phyloP scores from a whole-genome alignment of 768 basidiomycete genomes.

The Pleurotus tuoliensis region DNA sequence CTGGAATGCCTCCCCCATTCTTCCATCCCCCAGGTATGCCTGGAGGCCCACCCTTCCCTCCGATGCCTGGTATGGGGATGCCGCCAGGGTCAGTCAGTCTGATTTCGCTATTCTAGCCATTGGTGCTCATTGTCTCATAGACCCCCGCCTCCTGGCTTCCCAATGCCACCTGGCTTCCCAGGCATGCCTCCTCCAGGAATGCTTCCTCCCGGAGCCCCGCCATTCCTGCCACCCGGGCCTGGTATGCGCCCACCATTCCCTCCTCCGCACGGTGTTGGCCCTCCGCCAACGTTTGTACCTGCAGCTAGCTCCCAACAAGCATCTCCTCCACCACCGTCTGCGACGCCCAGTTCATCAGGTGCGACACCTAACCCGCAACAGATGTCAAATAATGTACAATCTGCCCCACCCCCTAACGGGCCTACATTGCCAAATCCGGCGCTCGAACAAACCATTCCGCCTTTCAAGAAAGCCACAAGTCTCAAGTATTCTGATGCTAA shows the following conservation, averaged over 20 bases:
- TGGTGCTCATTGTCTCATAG: slow-evolving; percentile 20
- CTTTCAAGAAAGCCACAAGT: slow-evolving; percentile 72
- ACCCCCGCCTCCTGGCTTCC: slow-evolving; percentile 52
- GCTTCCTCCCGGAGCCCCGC: slow-evolving; percentile 25
- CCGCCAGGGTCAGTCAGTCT: slow-evolving; percentile 44
- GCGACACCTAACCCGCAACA: slow-evolving; percentile 13
- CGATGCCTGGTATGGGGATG: slow-evolving; percentile 37
- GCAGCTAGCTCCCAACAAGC: slow-evolving; percentile 3
- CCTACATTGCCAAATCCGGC: slow-evolving; percentile 49
- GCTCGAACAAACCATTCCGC: slow-evolving; percentile 61
- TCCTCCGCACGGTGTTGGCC: slow-evolving; percentile 13
- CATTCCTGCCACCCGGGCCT: slow-evolving; percentile 14
- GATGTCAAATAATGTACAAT: slow-evolving; percentile 10
- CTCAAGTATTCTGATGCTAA: slow-evolving; percentile 76
- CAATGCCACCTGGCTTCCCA: slow-evolving; percentile 45
- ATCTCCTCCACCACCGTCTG: slow-evolving; percentile 7
- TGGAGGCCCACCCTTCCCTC: slow-evolving; percentile 33
- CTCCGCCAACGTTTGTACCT: slow-evolving; percentile 17
- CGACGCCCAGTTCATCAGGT: not conserved
- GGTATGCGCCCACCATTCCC: slow-evolving; percentile 18
- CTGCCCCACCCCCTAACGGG: slow-evolving; percentile 14
- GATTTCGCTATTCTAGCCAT: slow-evolving; percentile 33
- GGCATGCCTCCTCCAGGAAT: slow-evolving; percentile 30
- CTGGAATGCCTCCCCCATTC: slow-evolving; percentile 29
- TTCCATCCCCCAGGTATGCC: slow-evolving; percentile 41